A percentile compares a stretch with the other conserved stretches of the same genome.
phyloP scores from a whole-genome alignment of 768 basidiomycete genomes.

The Leccinum barrowsii region DNA sequence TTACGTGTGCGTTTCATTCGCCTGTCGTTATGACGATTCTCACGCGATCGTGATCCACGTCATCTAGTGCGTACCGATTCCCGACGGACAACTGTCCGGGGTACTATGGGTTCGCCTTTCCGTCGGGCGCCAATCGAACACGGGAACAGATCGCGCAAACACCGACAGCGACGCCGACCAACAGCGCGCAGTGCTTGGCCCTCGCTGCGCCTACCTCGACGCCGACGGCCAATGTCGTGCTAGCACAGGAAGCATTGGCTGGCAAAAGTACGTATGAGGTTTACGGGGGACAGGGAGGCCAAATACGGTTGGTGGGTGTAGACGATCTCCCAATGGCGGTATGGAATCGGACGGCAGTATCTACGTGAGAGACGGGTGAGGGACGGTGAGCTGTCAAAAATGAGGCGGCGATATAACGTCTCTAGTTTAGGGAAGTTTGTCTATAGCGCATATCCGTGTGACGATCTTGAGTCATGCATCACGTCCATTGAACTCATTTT shows the following conservation, averaged over 20 bases:
- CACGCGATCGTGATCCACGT: not conserved
- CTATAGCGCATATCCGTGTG: not conserved
- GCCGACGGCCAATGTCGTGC: constrained; percentile 16
- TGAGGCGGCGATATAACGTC: not conserved
- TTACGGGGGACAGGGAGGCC: constrained; percentile 11
- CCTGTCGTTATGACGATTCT: not conserved
- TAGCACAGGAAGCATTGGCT: constrained; percentile 8
- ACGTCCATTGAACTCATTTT: not conserved
- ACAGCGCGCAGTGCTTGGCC: constrained; percentile 24
- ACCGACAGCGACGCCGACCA: constrained; percentile 26
- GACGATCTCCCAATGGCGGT: constrained; percentile 15
- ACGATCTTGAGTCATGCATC: not conserved
- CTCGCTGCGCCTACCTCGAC: constrained; percentile 28
- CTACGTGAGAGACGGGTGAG: not conserved
- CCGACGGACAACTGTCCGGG: constrained; percentile 28
- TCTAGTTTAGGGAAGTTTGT: not conserved
- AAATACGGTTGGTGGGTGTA: constrained; percentile 11
- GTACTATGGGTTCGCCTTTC: constrained; percentile 33
- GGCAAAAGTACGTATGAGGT: constrained; percentile 8
- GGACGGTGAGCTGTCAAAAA: not conserved
- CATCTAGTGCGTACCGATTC: constrained; percentile 30
- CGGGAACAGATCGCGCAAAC: constrained; percentile 26
- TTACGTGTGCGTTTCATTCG: constrained; percentile 19
- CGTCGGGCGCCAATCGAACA: constrained; percentile 26
- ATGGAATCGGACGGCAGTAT: constrained; percentile 21